Evolutionary conservation across 2,329 filamentous ascomycete species (phyloP), one percentile per base, ranked within the genome.

Genomic region (Cordyceps farinosa): DNA sequence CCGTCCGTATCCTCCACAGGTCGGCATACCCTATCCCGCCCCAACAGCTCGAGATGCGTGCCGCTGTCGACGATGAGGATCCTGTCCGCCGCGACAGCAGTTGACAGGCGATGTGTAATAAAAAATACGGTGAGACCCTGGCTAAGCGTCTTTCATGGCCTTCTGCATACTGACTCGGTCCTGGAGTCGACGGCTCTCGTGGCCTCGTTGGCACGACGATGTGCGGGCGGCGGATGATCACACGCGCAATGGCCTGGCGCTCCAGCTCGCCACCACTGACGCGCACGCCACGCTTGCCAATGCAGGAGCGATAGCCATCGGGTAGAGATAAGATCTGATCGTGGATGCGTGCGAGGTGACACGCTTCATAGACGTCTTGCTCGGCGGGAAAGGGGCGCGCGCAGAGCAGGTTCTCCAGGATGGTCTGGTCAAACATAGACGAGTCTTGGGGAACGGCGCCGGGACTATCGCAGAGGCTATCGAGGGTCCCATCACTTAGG

Each of bases 391-490:
- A 78, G 1, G 85, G 80, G 11, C 81, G 80, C 2, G 85, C 85
- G 71, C 90, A 90, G 2, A 81, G 80, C 30, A 90, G 76, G 68
- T 90, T 90, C 22, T 88, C 82, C 69, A 86, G 80, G 48, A 90
- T 82, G 1, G 84, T 84, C 38, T 82, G 80, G 69, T 89, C 87
- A 76, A 90, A 90, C 9, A 90, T 76, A 0, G 82, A 77, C 0
- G 87, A 83, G 65, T 87, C 84, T 72, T 90, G 85, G 3, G 87
- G 87, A 0, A 90, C 87, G 13, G 88, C 79, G 27, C 86, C 87
- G 32, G 90, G 80, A 3, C 79, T 76, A 27, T 84, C 79, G 10
- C 87, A 80, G 2, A 90, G 75, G 52, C 82, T 86, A 62, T 80
- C 76, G 15, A 88, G 76, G 0, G 81, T 85, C 2, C 90, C 79